Evolutionary conservation across 257 asterid species (phyloP).

Genomic region (Marsdenia floribunda): DNA sequence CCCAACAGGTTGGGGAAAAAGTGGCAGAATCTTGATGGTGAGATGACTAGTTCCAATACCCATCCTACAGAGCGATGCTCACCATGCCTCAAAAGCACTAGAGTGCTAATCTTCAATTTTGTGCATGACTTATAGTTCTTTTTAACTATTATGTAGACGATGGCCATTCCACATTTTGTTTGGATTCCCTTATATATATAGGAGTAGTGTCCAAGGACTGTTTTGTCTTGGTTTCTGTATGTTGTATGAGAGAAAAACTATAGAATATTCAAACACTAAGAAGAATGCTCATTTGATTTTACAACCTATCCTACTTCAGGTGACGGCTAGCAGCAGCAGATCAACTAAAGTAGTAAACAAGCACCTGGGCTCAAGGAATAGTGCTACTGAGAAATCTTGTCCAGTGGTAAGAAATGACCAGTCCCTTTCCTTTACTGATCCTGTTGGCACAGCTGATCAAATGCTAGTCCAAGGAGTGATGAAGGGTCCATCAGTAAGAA

Average conservation of each 20-base stretch:
- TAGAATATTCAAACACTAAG: not conserved
- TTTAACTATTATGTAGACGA: not conserved
- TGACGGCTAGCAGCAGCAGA: slow-evolving; percentile 20
- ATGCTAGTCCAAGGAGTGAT: slow-evolving; percentile 32
- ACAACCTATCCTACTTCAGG: slow-evolving; percentile 25
- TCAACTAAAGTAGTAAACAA: slow-evolving; percentile 28
- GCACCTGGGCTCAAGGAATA: slow-evolving; percentile 22
- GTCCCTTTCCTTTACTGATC: slow-evolving; percentile 14
- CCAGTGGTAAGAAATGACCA: slow-evolving; percentile 13
- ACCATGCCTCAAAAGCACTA: not conserved
- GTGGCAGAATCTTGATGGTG: not conserved
- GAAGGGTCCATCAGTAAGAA: slow-evolving; percentile 35
- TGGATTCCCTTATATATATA: not conserved
- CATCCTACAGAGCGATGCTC: not conserved
- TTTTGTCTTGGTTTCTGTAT: not conserved
- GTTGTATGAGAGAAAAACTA: not conserved
- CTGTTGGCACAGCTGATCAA: slow-evolving; percentile 11
- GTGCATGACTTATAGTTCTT: not conserved
- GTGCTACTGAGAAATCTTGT: slow-evolving; percentile 23
- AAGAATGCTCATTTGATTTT: not conserved
- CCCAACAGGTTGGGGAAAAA: not conserved
- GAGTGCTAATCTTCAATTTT: not conserved
- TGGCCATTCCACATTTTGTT: not conserved
- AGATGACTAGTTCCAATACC: not conserved
- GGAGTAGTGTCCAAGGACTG: not conserved